These are phyloP conservation scores for Fomitopsis serialis DNA, from an alignment of 768 basidiomycete species.

Conservation along the genomic window DNA sequence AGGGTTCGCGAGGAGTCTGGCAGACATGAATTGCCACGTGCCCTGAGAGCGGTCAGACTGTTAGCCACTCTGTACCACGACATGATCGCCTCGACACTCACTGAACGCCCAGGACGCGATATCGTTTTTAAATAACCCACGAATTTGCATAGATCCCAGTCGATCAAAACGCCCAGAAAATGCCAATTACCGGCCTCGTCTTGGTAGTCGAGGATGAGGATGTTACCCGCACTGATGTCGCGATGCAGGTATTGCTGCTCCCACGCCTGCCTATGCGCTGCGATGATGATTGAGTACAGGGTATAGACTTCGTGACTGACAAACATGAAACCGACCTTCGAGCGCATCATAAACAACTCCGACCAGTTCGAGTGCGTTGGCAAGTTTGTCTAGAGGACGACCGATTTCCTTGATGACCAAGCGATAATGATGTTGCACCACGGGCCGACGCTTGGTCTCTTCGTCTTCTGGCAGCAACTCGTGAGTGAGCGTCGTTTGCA, in stretches of 20 bases:
- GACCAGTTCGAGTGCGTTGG: neutral
- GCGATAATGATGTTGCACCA: constrained; percentile 2
- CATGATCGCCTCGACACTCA: no score
- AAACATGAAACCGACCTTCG: neutral
- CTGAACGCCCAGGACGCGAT: neutral
- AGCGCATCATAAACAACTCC: neutral
- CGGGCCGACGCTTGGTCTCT: neutral
- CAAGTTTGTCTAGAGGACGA: neutral
- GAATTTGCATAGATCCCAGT: constrained; percentile 5
- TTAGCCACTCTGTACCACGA: neutral
- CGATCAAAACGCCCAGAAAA: neutral
- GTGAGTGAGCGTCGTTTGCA: neutral
- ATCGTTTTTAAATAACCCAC: neutral
- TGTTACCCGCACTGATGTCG: constrained; percentile 7
- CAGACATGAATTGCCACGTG: constrained; percentile 17
- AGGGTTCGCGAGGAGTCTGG: constrained; percentile 1
- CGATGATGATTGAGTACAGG: neutral
- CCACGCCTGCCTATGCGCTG: constrained; percentile 7
- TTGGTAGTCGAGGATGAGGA: neutral
- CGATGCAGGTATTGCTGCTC: constrained; percentile 2
- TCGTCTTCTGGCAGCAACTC: neutral
- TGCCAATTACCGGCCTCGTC: neutral
- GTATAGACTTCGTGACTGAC: neutral
- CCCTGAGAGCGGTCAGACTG: constrained; percentile 6
- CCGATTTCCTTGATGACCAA: constrained; percentile 7